These are phyloP conservation scores for Camelina laxa DNA, from an alignment of 345 rosid genomes.

Conservation along the genomic window DNA sequence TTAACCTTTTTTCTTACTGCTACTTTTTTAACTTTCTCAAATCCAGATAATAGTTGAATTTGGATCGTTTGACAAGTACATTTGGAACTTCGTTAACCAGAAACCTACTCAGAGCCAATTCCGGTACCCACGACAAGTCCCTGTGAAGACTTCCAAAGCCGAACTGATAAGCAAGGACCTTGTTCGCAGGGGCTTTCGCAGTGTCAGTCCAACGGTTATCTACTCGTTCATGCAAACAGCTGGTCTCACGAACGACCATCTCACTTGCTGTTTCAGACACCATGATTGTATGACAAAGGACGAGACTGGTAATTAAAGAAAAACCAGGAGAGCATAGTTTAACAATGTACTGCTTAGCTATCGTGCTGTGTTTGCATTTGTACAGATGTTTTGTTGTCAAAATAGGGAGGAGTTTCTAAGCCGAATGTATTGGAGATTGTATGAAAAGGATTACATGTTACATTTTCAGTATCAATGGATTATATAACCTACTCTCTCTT, in stretches of 20 bases:
- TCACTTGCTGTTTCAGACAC: conserved; percentile 75
- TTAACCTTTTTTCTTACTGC: neutral
- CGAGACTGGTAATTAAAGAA: conserved; percentile 24
- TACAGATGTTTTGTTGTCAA: conserved; percentile 34
- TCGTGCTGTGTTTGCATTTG: conserved; percentile 24
- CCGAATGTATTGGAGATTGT: conserved; percentile 40
- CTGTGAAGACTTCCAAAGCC: conserved; percentile 78
- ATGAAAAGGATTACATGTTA: conserved; percentile 14
- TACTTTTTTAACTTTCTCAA: no score
- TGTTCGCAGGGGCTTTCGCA: conserved; percentile 78
- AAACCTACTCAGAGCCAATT: conserved; percentile 67
- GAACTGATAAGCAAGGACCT: conserved; percentile 84
- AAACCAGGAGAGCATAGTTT: conserved; percentile 20
- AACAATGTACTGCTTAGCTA: conserved; percentile 30
- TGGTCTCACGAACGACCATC: conserved; percentile 81
- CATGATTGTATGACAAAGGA: conserved; percentile 51
- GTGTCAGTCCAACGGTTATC: conserved; percentile 79
- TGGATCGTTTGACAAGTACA: conserved; percentile 79
- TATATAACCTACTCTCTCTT: conserved; percentile 20
- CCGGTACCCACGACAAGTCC: conserved; percentile 79
- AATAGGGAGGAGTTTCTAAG: conserved; percentile 33
- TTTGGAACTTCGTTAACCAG: conserved; percentile 80
- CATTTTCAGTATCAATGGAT: conserved; percentile 35
- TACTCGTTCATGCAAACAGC: conserved; percentile 89
- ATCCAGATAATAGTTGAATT: conserved; percentile 67